Conservation (phyloP, 192 early-diverging fungal species). For the Irineochytrium annulatum region DNA sequence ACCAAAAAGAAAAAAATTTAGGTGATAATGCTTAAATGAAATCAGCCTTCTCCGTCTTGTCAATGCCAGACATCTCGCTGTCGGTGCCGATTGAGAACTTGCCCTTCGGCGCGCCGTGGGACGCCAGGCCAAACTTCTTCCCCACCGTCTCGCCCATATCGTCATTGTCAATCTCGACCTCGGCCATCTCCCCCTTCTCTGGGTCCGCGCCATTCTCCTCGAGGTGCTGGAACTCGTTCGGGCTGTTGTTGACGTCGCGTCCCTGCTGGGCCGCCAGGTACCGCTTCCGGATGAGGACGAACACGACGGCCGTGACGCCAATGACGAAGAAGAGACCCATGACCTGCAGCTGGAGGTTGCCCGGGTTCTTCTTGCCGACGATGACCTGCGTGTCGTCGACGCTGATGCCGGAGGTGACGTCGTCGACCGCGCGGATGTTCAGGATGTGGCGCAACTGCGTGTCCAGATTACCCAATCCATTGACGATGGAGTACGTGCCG, state of each 20-base stretch:
- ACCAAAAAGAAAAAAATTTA: too few relatives aligned
- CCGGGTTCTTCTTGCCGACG: constrained; percentile 13
- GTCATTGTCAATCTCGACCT: background rate
- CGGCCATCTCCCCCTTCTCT: background rate
- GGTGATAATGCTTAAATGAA: too few relatives aligned
- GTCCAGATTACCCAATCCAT: background rate
- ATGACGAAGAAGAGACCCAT: constrained; percentile 15
- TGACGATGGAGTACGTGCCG: constrained; percentile 6
- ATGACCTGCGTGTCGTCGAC: constrained; percentile 4
- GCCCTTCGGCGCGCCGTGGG: background rate
- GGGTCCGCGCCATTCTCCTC: background rate
- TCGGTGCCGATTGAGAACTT: background rate
- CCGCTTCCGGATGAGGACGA: constrained; percentile 12
- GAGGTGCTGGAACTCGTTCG: background rate
- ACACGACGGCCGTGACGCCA: constrained; percentile 6
- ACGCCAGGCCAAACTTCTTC: background rate
- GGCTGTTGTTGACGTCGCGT: background rate
- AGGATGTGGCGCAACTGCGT: background rate
- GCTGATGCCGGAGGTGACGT: constrained; percentile 9
- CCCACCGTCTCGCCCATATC: background rate
- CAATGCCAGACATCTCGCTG: background rate
- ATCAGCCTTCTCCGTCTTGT: background rate
- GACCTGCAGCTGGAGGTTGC: constrained; percentile 17
- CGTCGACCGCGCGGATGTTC: background rate
- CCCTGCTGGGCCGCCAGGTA: background rate